Percentiles rank a stretch among this genome's conserved stretches.
phyloP scores from a whole-genome alignment of 2,329 filamentous ascomycete genomes.

The Fusarium sp. region DNA sequence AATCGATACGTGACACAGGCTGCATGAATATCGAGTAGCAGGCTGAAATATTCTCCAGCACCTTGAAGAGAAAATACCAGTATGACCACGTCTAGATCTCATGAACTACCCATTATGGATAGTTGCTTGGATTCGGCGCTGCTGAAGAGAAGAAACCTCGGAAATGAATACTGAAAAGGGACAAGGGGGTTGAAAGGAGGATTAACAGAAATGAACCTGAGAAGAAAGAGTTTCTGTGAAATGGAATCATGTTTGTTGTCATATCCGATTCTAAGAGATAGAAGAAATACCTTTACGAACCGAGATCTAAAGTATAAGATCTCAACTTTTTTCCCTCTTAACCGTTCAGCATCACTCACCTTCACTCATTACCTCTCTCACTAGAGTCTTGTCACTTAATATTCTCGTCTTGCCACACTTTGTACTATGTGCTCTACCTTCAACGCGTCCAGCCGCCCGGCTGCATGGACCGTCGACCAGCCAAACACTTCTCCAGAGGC shows the following conservation, averaged over 20 bases:
- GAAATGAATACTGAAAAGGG: background rate
- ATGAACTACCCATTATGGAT: too few relatives aligned
- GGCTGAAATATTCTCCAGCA: background rate
- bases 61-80: background rate
- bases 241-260: background rate
- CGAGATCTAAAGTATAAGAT: background rate
- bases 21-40: background rate
- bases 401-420: background rate
- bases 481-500: background rate
- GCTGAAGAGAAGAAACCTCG: background rate
- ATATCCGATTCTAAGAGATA: background rate
- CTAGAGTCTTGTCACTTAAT: background rate
- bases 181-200: background rate
- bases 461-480: constrained; percentile 23
- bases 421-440: background rate
- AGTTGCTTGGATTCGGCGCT: background rate
- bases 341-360: background rate
- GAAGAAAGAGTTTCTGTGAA: background rate
- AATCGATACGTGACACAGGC: background rate
- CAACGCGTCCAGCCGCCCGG: background rate
- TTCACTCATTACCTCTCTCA: background rate
- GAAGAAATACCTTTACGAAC: background rate
- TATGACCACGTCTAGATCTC: too few relatives aligned
- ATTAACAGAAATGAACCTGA: background rate
- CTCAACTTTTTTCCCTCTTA: background rate